phyloP scores from a whole-genome alignment of 2,329 filamentous ascomycete species.

The Penicillium sp. region DNA sequence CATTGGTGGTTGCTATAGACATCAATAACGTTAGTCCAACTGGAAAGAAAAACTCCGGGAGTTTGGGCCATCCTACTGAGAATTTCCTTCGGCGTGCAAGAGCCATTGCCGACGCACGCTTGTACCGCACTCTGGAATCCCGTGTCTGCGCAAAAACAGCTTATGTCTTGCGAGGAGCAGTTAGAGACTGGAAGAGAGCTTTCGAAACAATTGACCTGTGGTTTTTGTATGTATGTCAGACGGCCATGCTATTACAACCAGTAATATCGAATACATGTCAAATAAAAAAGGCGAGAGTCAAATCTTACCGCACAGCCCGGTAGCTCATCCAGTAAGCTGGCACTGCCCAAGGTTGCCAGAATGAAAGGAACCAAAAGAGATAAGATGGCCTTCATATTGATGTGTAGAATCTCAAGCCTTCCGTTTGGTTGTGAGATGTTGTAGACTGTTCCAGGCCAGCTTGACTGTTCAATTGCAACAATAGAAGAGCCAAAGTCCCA shows the following conservation, averaged over 20 bases:
- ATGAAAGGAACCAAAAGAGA: background rate
- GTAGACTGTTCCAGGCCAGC: background rate
- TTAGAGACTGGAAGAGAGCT: slow-evolving; percentile 7
- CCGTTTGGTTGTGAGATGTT: background rate
- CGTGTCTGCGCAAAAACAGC: slow-evolving; percentile 9
- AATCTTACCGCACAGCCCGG: slow-evolving; percentile 12
- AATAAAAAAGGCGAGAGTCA: background rate
- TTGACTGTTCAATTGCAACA: background rate
- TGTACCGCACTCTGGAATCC: slow-evolving; percentile 9
- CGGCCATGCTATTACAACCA: background rate
- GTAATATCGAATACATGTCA: background rate
- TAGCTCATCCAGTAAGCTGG: slow-evolving; percentile 5
- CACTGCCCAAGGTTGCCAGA: background rate
- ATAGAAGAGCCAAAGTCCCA: background rate
- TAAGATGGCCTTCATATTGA: slow-evolving; percentile 3
- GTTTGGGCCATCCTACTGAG: slow-evolving; percentile 4
- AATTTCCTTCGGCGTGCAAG: slow-evolving; percentile 11
- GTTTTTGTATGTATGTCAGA: background rate
- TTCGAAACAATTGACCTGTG: slow-evolving; percentile 11
- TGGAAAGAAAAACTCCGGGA: background rate
- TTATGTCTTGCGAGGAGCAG: slow-evolving; percentile 6
- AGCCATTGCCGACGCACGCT: slow-evolving; percentile 8
- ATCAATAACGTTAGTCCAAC: background rate
- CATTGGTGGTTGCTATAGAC: slow-evolving; percentile 11
- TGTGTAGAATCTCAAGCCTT: background rate